These are phyloP conservation scores for Malus asiatica DNA, from an alignment of 306 rosid species.

Conservation along the genomic window DNA sequence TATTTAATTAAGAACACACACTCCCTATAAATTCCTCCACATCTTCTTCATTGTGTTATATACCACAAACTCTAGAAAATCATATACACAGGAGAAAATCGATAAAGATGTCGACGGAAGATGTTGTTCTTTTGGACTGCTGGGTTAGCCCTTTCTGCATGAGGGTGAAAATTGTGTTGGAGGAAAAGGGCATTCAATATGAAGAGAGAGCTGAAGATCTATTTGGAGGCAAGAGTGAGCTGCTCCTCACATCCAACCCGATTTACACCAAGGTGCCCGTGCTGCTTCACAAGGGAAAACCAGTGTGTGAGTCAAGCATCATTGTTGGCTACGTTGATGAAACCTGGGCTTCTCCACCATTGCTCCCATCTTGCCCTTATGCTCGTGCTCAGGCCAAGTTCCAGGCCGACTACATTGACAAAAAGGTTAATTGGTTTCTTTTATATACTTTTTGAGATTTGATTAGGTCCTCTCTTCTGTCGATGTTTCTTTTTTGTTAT, in stretches of 20 bases:
- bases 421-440: conserved; percentile 27
- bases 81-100: neutral
- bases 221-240: conserved; percentile 60
- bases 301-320: conserved; percentile 41
- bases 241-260: conserved; percentile 52
- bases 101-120: conserved; percentile 39
- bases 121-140: conserved; percentile 40
- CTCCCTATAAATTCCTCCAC: neutral
- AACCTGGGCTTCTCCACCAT: conserved; percentile 41
- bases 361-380: conserved; percentile 48
- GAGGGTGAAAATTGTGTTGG: conserved; percentile 52
- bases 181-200: conserved; percentile 42
- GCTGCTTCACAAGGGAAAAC: conserved; percentile 42
- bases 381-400: conserved; percentile 55
- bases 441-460: too few species aligned
- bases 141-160: conserved; percentile 51
- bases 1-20: neutral
- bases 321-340: conserved; percentile 49
- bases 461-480: too few species aligned
- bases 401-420: conserved; percentile 58
- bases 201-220: conserved; percentile 44
- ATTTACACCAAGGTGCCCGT: conserved; percentile 60
- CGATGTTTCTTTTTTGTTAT: too few species aligned
- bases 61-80: neutral
- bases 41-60: neutral